Conservation (phyloP, 1,284 basidiomycete species). For the Trichosporon coremiiforme region DNA sequence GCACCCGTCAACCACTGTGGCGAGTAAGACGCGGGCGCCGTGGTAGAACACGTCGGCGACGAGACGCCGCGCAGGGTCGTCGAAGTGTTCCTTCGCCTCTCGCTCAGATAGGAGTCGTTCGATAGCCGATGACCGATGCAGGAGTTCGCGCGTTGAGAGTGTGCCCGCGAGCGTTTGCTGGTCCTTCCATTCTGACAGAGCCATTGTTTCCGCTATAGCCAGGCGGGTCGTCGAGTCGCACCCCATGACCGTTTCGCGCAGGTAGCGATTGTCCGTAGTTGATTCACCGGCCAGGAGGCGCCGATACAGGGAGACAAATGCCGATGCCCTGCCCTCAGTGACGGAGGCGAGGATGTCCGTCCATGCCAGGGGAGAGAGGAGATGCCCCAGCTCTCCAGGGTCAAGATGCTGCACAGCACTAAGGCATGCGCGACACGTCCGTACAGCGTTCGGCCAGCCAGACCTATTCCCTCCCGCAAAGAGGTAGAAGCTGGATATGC, state of each 20-base stretch:
- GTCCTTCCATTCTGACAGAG: conserved; percentile 69
- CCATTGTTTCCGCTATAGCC: conserved; percentile 71
- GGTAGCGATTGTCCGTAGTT: conserved; percentile 53
- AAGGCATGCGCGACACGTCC: conserved; percentile 32
- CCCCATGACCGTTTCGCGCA: conserved; percentile 80
- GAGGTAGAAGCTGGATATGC: conserved; percentile 37
- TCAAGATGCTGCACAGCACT: conserved; percentile 24
- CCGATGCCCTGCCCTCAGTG: conserved; percentile 64
- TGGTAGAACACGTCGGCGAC: conserved; percentile 38
- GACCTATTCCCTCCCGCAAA: conserved; percentile 39
- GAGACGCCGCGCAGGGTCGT: conserved; percentile 13
- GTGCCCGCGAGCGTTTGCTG: conserved; percentile 51
- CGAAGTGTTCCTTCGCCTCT: conserved; percentile 30
- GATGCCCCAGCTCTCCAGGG: conserved; percentile 18
- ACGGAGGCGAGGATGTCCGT: conserved; percentile 77
- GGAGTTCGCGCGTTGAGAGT: conserved; percentile 60
- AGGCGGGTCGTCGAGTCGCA: conserved; percentile 71
- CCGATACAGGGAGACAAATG: conserved; percentile 63
- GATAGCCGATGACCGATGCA: conserved; percentile 62
- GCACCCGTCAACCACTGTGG: conserved; percentile 35
- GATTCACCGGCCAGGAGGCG: conserved; percentile 60
- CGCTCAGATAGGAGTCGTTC: conserved; percentile 56
- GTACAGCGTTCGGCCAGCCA: conserved; percentile 32
- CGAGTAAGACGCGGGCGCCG: conserved; percentile 33
- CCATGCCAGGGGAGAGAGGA: conserved; percentile 79